Base-by-base conservation (phyloP, 805 yeast genomes). In the Deakozyma indianensis region DNA sequence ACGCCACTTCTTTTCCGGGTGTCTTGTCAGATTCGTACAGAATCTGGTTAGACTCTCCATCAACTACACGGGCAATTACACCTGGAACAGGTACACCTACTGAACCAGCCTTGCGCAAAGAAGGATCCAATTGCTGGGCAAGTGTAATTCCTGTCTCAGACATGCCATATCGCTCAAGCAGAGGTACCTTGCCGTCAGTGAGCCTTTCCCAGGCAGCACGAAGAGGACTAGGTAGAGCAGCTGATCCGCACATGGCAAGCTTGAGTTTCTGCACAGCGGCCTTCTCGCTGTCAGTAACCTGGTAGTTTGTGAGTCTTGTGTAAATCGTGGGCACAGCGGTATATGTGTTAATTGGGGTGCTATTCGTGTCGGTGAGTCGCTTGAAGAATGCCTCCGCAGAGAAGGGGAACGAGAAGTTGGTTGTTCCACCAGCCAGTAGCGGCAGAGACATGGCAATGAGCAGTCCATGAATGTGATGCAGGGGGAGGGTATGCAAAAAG, bases 1-100 rank as follows among this genome's bases (percentile, higher is more conserved):
- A 32, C 5, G 76, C 75, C 14, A 74, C 66, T 45, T 75, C 83
- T 45, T 72, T 66, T 7, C 60, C 59, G 11, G 56, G 53, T 5
- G 38, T 32, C 18, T 9, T 32, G 38, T 32, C 38, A 20, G 38
- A 32, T 20, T 32, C 20, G 38, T 32, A 32, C 5, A 32, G 18
- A 7, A n/a, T 32, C 16, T 32, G 18, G 7, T 32, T 32, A 7
- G 38, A 5, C 60, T 61, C 62, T 5, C 55, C 54, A 46, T 59
- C 63, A 16, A 65, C 60, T 20, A 79, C 63, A 48, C 72, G 66
- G 51, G 77, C 67, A 53, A 77, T 82, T 18, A 68, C 54, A 23
- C 73, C 67, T 11, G 75, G 63, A n/a, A 62, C 47, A 2, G 64
- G 57, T 52, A 61, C 54, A 20, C 75, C 70, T 15, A 74, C 64